These are phyloP conservation scores for Arthromyces matolae DNA, from an alignment of 768 basidiomycete species.

Conservation along the genomic window DNA sequence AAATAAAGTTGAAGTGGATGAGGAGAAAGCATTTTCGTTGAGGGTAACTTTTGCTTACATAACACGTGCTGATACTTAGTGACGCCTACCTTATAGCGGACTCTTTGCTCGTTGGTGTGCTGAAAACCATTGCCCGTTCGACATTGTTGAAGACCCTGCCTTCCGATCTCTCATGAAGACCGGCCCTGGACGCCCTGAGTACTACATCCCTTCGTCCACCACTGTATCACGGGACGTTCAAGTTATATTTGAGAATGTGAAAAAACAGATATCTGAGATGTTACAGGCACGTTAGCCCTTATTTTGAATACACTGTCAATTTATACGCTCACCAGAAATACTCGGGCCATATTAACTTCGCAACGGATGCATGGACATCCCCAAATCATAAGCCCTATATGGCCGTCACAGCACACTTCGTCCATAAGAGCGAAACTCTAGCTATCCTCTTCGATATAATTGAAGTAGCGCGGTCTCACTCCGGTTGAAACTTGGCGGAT, in stretches of 20 bases:
- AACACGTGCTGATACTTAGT: too few species aligned
- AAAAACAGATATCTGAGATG: background rate
- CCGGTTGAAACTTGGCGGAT: constrained; percentile 29
- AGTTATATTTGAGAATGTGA: background rate
- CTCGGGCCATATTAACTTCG: constrained; percentile 19
- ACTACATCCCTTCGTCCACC: background rate
- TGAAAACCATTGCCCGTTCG: background rate
- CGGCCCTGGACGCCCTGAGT: background rate
- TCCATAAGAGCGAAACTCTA: constrained; percentile 15
- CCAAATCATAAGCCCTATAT: constrained; percentile 23
- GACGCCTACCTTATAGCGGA: too few species aligned
- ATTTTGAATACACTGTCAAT: background rate
- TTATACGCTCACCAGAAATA: background rate
- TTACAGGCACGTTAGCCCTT: background rate
- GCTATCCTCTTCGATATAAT: constrained; percentile 23
- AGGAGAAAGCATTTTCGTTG: too few species aligned
- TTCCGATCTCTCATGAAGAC: background rate
- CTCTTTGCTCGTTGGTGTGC: background rate
- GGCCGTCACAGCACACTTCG: constrained; percentile 20
- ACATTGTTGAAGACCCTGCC: background rate
- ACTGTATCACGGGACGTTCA: background rate
- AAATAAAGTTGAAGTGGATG: too few species aligned
- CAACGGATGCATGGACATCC: constrained; percentile 27
- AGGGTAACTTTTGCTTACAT: too few species aligned
- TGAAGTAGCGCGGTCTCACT: constrained; percentile 34